A percentile compares a stretch with the other conserved stretches of the same genome.
Conservation (phyloP, 1,139 yeast genomes). For the Yamadazyma epiphylla region DNA sequence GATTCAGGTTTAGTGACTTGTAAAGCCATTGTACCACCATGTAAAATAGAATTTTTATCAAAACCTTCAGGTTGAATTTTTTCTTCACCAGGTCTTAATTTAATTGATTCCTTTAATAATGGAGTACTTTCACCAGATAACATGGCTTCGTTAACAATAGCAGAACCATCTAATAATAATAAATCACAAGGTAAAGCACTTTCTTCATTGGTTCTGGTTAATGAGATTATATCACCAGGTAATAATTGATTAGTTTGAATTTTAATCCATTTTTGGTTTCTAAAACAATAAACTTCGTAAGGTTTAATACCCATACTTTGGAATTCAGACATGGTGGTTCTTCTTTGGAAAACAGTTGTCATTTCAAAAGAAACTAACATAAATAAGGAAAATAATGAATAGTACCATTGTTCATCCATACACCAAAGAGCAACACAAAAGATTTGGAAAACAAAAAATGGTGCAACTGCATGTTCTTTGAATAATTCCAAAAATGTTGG, state of each 20-base stretch:
- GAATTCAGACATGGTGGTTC: slow-evolving; percentile 89
- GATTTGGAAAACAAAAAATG: slow-evolving; percentile 93
- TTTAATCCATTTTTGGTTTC: slow-evolving; percentile 69
- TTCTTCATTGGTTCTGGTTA: slow-evolving; percentile 85
- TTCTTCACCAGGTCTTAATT: slow-evolving; percentile 74
- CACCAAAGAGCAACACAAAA: slow-evolving; percentile 96
- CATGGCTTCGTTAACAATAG: slow-evolving; percentile 97
- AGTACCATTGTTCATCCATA: slow-evolving; percentile 96
- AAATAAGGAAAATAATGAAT: slow-evolving; percentile 83
- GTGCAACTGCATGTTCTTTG: slow-evolving; percentile 98
- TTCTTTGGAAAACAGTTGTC: slow-evolving; percentile 93
- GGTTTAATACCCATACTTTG: slow-evolving; percentile 98
- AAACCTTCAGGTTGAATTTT: slow-evolving; percentile 69
- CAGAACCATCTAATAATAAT: slow-evolving; percentile 79
- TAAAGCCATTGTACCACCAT: slow-evolving; percentile 95
- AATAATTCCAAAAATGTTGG: slow-evolving; percentile 89
- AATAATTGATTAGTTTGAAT: slow-evolving; percentile 70
- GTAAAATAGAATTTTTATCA: slow-evolving; percentile 85
- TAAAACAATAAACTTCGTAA: slow-evolving; percentile 66
- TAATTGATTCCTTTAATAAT: slow-evolving; percentile 83
- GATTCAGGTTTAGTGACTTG: slow-evolving; percentile 75
- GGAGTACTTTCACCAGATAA: slow-evolving; percentile 98
- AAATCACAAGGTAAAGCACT: slow-evolving; percentile 96
- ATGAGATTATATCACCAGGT: slow-evolving; percentile 90
- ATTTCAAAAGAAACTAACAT: slow-evolving; percentile 93